Conservation (phyloP, 148 eudicot species). For the Pouteria glomerata region DNA sequence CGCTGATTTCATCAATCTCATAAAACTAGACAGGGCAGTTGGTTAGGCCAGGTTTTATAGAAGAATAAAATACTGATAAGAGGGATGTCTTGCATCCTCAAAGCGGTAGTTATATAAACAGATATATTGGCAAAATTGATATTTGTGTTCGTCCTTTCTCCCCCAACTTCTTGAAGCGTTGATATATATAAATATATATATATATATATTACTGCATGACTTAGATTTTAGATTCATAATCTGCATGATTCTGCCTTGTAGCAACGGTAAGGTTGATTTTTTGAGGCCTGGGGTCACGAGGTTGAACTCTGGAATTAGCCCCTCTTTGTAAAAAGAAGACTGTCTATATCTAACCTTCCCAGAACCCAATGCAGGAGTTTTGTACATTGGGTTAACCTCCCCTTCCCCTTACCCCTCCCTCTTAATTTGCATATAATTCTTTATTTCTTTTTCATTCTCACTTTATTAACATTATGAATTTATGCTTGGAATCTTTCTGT, state of each 20-base stretch:
- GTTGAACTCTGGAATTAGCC: no score
- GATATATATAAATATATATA: no score
- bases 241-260: not conserved
- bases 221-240: not conserved
- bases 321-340: no score
- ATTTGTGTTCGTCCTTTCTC: not conserved
- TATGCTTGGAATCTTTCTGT: conserved; percentile 14
- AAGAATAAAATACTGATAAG: not conserved
- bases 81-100: not conserved
- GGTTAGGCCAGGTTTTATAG: not conserved
- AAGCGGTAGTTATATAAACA: not conserved
- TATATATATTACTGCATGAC: not conserved
- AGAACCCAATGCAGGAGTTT: no score
- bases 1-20: not conserved
- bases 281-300: no score
- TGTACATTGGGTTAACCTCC: no score
- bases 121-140: not conserved
- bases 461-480: conserved; percentile 3
- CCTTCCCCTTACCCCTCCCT: no score
- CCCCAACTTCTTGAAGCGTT: not conserved
- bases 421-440: no score
- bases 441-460: no score
- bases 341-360: no score
- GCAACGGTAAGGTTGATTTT: no score
- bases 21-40: not conserved